Base-by-base conservation (phyloP, 208 protist genomes). In the Acanthamoeba polyphaga region DNA sequence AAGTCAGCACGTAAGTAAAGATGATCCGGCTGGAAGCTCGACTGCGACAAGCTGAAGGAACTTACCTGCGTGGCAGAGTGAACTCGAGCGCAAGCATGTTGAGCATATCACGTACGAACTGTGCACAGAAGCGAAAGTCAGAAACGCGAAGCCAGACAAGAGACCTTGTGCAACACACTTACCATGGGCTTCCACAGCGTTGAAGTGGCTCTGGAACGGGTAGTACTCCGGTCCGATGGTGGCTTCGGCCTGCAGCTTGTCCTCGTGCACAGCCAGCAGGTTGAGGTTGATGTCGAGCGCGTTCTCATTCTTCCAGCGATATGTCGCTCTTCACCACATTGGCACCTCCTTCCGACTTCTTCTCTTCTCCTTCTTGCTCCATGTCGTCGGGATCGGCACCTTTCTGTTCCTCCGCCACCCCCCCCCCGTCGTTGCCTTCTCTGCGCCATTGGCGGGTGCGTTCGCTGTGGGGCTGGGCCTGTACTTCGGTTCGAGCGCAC, bases 41-140 rank as follows among this genome's bases (percentile, higher is more conserved):
- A 17, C 19, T 62, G 49, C 49, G 7, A 66, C 22, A 66, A 43
- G 13, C 1, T 80, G 13, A 46, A 46, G 74, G 43, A 78, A 49
- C 55, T 68, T 68, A 68, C 62, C 62, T 8, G 17, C 29, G 32
- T n/a, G 43, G 87, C 68, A 10, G 87, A 70, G 19, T 76, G 32
- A 92, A 92, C 6, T 92, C 38, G 24, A 76, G 38, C 13, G 87
- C 87, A 22, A 92, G 58, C 87, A 92, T 92, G 87, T 92, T 46
- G 32, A 92, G 87, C 87, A 92, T 15, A 34, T 92, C 87, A n/a
- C 46, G 17, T 2, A 89, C 3, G n/a, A 89, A 89, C 80, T 92
- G 38, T 7, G 43, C 10, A 12, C 34, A 38, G 34, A 38, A 38
- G 34, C 34, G 34, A 38, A 38, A 38, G 34, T 38, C 13, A 72